Conservation (phyloP, 228 moss, liverwort and hornwort species). For the Sphagnum fallax region DNA sequence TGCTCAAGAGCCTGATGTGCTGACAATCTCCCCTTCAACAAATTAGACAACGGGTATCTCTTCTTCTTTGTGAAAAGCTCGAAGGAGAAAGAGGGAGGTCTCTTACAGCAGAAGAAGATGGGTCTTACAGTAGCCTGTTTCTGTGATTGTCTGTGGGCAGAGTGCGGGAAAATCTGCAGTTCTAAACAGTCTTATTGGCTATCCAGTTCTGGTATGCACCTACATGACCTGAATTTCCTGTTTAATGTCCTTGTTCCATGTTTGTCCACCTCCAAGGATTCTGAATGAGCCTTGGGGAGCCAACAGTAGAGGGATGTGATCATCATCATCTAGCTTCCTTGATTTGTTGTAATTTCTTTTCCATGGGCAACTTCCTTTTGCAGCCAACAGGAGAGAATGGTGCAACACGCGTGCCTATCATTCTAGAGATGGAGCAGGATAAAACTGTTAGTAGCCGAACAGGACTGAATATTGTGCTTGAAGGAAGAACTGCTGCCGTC, state of each 20-base stretch:
- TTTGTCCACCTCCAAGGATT: not conserved
- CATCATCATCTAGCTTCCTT: not conserved
- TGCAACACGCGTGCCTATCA: slow-evolving; percentile 86
- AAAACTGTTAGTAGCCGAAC: slow-evolving; percentile 24
- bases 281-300: not conserved
- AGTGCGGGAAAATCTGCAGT: slow-evolving; percentile 97
- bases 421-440: slow-evolving; percentile 78
- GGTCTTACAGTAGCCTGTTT: not conserved
- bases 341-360: not conserved
- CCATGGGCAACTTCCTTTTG: not conserved
- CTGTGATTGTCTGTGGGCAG: slow-evolving; percentile 24
- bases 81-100: not conserved
- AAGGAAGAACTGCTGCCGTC: slow-evolving; percentile 65
- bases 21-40: too few species aligned
- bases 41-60: too few species aligned
- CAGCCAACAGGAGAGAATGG: slow-evolving; percentile 99
- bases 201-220: slow-evolving; percentile 76
- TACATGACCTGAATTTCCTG: not conserved
- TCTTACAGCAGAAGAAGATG: not conserved
- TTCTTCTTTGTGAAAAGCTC: not conserved
- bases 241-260: not conserved
- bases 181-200: slow-evolving; percentile 86
- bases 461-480: slow-evolving; percentile 72
- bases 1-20: not conserved
- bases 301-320: not conserved